Percentiles rank a stretch among this genome's conserved stretches.
phyloP scores from a whole-genome alignment of 257 asterid species.

The Solanum ossicruentum region DNA sequence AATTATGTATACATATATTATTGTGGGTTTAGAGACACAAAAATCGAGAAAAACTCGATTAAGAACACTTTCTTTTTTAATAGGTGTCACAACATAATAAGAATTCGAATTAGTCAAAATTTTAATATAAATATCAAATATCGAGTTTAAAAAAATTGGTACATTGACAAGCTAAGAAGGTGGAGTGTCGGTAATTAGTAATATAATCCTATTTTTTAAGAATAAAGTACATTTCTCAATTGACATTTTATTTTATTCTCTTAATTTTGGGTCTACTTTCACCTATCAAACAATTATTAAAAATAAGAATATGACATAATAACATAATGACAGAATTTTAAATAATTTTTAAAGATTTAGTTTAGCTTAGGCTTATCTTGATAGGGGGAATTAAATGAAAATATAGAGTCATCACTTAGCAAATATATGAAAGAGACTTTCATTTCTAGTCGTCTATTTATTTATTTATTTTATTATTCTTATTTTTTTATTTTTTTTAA shows the following conservation, averaged over 20 bases:
- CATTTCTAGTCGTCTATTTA: too few species aligned
- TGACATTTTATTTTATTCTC: not conserved
- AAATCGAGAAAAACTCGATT: not conserved
- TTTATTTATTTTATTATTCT: too few species aligned
- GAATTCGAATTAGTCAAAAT: not conserved
- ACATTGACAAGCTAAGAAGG: not conserved
- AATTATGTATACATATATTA: too few species aligned
- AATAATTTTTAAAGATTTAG: not conserved
- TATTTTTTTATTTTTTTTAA: too few species aligned
- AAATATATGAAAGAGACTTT: not conserved
- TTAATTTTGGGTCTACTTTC: not conserved
- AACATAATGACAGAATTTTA: not conserved
- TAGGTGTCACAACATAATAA: rapidly evolving
- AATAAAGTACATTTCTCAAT: not conserved
- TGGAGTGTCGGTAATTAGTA: not conserved
- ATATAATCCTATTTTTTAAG: not conserved
- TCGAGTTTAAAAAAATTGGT: not conserved
- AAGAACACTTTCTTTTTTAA: not conserved
- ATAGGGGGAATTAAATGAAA: not conserved
- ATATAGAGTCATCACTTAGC: not conserved
- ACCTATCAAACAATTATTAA: not conserved
- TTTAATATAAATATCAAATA: not conserved
- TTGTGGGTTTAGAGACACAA: not conserved
- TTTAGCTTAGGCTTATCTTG: not conserved
- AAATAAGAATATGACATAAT: not conserved